Base-by-base conservation (phyloP, 2,329 filamentous ascomycete species). In the Sarocladium kiliense region DNA sequence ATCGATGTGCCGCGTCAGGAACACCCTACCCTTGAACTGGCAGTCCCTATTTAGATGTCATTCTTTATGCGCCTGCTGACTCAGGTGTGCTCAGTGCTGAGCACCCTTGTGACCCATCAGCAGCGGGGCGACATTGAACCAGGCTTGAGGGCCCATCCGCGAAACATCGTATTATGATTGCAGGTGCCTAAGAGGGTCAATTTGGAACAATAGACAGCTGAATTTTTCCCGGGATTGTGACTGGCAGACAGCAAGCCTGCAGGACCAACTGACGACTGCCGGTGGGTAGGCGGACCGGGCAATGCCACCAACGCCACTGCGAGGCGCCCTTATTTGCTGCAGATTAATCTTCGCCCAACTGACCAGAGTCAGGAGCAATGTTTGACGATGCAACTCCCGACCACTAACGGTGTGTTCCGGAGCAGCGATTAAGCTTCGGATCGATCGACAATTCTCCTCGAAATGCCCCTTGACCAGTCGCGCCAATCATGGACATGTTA, bases 341-440 rank as follows among this genome's bases (percentile, higher is more conserved):
- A 34, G 30, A 34, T 34, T 34, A 34, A 34, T 32, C 6, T 32
- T 12, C 30, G 12, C 7, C 6, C 6, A 32, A 32, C 30, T 32
- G 30, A 32, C 30, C 30, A 32, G 7, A 32, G 6, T 12, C 30
- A 12, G 12, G 6, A 32, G 30, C 30, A 32, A 32, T 12, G 30
- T 32, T 51, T 36, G 30, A 36, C 47, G 27, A 51, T 51, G 47
- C 18, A 36, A 51, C 47, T 51, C 47, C 27, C 47, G 47, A 36
- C 47, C 26, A 16, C 47, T 23, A 49, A 36, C 5, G 47, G 2
- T 3, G 25, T 30, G 44, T 16, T 9, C 23, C 23, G 44, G 44
- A 47, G 44, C 7, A 30, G 21, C 25, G 25, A 47, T 47, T 51
- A 36, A 51, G 47, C 47, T 51, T 34, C 18, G 26, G 47, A 37